These are phyloP conservation scores for Diaporthe aspalathi DNA, from an alignment of 2,329 filamentous ascomycete genomes.

Conservation along the genomic window DNA sequence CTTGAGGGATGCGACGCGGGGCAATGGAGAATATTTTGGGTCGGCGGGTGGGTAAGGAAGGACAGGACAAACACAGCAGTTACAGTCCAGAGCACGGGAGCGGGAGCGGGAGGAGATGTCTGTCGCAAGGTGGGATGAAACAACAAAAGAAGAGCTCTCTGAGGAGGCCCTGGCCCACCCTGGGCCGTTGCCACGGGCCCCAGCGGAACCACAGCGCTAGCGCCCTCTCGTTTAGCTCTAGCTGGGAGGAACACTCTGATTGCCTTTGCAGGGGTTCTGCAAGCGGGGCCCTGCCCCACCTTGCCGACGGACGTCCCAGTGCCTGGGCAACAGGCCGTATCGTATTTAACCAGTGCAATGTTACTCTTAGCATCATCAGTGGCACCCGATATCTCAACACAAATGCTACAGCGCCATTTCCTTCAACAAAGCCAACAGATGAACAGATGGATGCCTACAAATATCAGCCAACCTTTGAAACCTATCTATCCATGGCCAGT, in stretches of 20 bases:
- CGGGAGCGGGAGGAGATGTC: too few relatives aligned
- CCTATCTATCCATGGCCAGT: background rate
- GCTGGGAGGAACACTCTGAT: background rate
- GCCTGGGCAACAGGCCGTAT: too few relatives aligned
- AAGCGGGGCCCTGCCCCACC: conserved; percentile 12
- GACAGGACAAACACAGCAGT: too few relatives aligned
- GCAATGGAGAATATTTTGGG: conserved; percentile 30
- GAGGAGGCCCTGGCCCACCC: conserved; percentile 15
- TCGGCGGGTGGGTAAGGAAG: conserved; percentile 27
- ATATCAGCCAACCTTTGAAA: background rate
- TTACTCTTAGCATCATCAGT: background rate
- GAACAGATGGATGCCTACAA: background rate
- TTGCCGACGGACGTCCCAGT: background rate
- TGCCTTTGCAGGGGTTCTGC: conserved; percentile 4
- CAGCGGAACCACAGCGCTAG: conserved; percentile 26
- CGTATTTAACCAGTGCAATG: background rate
- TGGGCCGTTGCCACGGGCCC: conserved; percentile 23
- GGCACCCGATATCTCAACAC: background rate
- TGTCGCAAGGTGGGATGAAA: conserved; percentile 30
- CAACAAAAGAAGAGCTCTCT: conserved; percentile 26
- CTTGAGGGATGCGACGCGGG: conserved; percentile 27
- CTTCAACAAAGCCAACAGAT: background rate
- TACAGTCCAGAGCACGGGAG: too few relatives aligned
- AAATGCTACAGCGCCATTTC: background rate
- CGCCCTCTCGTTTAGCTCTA: background rate